Conservation (phyloP, 2,329 filamentous ascomycete genomes). For the Clarireedia homoeocarpa region DNA sequence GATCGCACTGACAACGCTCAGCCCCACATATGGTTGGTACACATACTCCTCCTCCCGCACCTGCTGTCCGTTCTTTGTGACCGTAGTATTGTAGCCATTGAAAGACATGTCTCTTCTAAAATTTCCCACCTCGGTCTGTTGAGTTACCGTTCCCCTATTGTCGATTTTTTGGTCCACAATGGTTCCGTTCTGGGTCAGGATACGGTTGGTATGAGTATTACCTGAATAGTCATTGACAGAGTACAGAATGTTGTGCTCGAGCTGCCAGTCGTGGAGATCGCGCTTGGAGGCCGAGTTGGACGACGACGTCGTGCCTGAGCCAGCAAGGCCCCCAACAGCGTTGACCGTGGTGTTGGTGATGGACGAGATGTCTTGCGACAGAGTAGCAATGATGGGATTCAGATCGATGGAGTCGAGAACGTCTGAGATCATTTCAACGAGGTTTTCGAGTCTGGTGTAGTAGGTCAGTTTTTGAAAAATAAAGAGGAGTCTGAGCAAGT, state of each 20-base stretch:
- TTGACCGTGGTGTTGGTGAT: slow-evolving; percentile 38
- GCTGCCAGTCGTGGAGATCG: slow-evolving; percentile 33
- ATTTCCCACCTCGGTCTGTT: slow-evolving; percentile 35
- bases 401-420: slow-evolving; percentile 51
- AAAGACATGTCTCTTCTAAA: slow-evolving; percentile 47
- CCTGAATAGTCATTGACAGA: slow-evolving; percentile 52
- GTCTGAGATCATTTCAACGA: slow-evolving; percentile 51
- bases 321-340: too few species aligned
- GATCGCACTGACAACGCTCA: slow-evolving; percentile 34
- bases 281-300: slow-evolving; percentile 9
- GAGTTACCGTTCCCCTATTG: too few species aligned
- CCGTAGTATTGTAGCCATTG: slow-evolving; percentile 43
- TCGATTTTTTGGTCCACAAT: slow-evolving; percentile 40
- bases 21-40: slow-evolving; percentile 42
- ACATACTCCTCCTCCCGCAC: slow-evolving; percentile 46
- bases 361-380: slow-evolving; percentile 41
- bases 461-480: slow-evolving; percentile 44
- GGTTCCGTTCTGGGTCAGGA: slow-evolving; percentile 46
- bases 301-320: slow-evolving; percentile 7
- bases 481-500: slow-evolving; percentile 31
- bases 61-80: slow-evolving; percentile 36
- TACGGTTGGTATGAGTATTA: slow-evolving; percentile 46
- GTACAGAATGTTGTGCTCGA: slow-evolving; percentile 51
- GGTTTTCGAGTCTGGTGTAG: slow-evolving; percentile 51
- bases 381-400: slow-evolving; percentile 50